phyloP scores from a whole-genome alignment of 257 asterid genomes.

The Solanum chmielewskii region DNA sequence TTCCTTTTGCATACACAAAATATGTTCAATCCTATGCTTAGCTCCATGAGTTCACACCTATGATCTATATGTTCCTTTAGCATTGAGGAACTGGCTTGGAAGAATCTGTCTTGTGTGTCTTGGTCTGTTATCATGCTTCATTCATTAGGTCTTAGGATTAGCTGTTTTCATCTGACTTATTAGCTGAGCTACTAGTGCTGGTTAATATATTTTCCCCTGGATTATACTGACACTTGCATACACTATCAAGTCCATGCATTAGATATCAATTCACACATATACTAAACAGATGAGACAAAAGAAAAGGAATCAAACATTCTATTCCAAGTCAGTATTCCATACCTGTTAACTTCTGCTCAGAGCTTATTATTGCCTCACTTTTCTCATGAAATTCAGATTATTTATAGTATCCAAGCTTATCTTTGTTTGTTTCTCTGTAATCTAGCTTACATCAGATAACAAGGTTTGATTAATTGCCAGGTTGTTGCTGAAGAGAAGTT shows the following conservation, averaged over 20 bases:
- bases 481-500: constrained; percentile 81
- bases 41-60: neutral
- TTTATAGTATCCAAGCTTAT: neutral
- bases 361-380: neutral
- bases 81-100: neutral
- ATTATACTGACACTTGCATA: neutral
- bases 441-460: neutral
- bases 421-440: neutral
- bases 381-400: neutral
- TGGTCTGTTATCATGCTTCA: neutral
- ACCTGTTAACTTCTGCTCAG: neutral
- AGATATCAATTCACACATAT: neutral
- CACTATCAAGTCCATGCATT: neutral
- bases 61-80: neutral
- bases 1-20: neutral
- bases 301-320: neutral
- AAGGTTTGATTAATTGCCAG: constrained; percentile 19
- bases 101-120: neutral
- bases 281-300: neutral
- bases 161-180: neutral
- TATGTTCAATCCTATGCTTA: neutral
- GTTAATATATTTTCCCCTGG: neutral
- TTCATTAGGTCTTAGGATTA: neutral
- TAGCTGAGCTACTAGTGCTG: neutral
- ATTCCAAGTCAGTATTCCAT: neutral